These are phyloP conservation scores for Rhizopogon salebrosus DNA, from an alignment of 768 basidiomycete species.

Conservation along the genomic window DNA sequence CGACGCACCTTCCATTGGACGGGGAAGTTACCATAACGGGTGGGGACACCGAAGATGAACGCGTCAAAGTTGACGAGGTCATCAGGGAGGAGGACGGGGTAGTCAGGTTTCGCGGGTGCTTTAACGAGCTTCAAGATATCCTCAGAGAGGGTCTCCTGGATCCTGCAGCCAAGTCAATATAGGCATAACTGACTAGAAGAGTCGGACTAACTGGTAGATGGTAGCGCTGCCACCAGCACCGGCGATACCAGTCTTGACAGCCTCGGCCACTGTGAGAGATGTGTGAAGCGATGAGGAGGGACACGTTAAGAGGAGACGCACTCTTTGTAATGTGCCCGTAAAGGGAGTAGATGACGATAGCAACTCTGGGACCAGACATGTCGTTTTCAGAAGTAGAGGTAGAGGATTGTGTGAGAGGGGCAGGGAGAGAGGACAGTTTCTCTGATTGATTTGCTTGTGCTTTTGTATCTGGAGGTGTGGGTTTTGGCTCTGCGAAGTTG, in stretches of 20 bases:
- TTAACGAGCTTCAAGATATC: conserved; percentile 67
- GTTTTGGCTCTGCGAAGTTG: conserved; percentile 26
- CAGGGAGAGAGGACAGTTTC: conserved; percentile 1
- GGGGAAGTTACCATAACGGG: conserved; percentile 42
- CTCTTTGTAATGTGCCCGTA: conserved; percentile 46
- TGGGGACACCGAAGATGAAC: conserved; percentile 38
- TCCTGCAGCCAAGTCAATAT: conserved; percentile 31
- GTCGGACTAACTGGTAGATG: conserved; percentile 40
- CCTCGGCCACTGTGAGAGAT: conserved; percentile 25
- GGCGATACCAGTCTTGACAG: conserved; percentile 35
- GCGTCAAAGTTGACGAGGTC: conserved; percentile 27
- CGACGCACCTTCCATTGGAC: conserved; percentile 52
- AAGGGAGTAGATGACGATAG: conserved; percentile 45
- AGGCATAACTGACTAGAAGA: background rate
- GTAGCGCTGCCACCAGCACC: conserved; percentile 37
- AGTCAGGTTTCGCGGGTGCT: conserved; percentile 66
- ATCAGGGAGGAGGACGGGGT: conserved; percentile 36
- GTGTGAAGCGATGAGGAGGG: background rate
- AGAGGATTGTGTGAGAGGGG: background rate
- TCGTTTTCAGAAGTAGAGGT: background rate
- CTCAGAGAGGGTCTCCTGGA: conserved; percentile 76
- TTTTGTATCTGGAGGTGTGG: conserved; percentile 13
- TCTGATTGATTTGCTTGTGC: conserved; percentile 2
- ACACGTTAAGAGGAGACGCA: conserved; percentile 18
- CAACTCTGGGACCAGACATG: conserved; percentile 31